Evolutionary conservation across 1,284 basidiomycete species (phyloP).

Genomic region (Puccinia novopanici): DNA sequence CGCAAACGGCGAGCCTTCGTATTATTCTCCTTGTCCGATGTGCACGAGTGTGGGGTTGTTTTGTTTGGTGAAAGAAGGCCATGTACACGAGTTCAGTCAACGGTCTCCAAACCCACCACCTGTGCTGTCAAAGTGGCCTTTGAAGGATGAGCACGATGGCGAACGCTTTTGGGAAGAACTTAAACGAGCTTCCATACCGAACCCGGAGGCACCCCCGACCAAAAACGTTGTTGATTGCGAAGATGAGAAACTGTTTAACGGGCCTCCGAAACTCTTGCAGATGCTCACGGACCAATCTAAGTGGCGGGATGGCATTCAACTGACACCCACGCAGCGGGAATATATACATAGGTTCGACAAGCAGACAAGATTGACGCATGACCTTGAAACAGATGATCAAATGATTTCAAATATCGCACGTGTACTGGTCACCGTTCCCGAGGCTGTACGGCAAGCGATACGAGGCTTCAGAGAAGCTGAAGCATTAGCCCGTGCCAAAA

Average conservation of each 20-base stretch:
- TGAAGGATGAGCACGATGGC: conserved; percentile 33
- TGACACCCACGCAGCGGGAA: conserved; percentile 47
- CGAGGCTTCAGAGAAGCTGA: conserved; percentile 3
- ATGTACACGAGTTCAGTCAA: conserved; percentile 29
- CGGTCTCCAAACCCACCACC: conserved; percentile 28
- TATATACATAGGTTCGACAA: conserved; percentile 28
- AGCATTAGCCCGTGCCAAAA: conserved; percentile 11
- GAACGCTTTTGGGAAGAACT: conserved; percentile 43
- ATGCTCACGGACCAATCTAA: conserved; percentile 43
- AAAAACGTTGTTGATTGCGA: conserved; percentile 30
- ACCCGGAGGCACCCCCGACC: conserved; percentile 35
- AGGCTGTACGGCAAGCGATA: conserved; percentile 31
- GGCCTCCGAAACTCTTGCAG: conserved; percentile 32
- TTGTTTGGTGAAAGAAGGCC: conserved; percentile 33
- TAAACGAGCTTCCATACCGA: conserved; percentile 42
- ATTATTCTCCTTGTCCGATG: conserved; percentile 42
- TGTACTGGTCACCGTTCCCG: conserved; percentile 36
- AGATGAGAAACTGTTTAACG: conserved; percentile 8
- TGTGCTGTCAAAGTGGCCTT: conserved; percentile 39
- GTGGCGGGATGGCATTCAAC: conserved; percentile 42
- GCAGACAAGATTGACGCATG: neutral
- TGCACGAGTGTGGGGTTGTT: conserved; percentile 32
- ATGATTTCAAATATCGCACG: conserved; percentile 26
- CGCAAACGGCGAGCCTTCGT: conserved; percentile 32
- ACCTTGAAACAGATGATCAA: conserved; percentile 37